Evolutionary conservation across 1,284 basidiomycete genomes (phyloP).

Genomic region (Ustilago trichophora): DNA sequence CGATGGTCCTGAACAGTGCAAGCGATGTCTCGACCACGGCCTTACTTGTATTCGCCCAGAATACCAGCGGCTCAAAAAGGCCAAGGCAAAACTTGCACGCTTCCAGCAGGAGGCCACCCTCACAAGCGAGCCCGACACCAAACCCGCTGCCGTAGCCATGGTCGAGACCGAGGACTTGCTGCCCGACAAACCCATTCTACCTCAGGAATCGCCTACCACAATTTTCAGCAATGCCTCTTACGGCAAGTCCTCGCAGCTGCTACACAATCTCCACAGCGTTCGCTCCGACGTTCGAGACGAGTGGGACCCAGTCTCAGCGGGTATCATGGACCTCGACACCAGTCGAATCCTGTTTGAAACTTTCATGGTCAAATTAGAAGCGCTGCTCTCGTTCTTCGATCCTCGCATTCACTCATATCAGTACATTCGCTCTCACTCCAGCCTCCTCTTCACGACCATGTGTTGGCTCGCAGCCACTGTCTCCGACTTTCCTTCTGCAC

Average conservation of each 20-base stretch:
- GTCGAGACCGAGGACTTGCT: slow-evolving; percentile 1
- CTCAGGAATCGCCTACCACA: slow-evolving; percentile 26
- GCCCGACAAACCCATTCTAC: slow-evolving; percentile 1
- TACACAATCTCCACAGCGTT: slow-evolving; percentile 28
- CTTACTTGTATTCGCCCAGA: slow-evolving; percentile 40
- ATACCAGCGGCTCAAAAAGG: slow-evolving; percentile 41
- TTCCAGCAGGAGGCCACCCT: slow-evolving; percentile 22
- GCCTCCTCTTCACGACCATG: slow-evolving; percentile 42
- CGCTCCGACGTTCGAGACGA: slow-evolving; percentile 22
- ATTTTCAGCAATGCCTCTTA: slow-evolving; percentile 35
- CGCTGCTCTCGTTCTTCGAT: slow-evolving; percentile 41
- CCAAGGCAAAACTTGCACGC: slow-evolving; percentile 30
- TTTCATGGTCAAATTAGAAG: slow-evolving; percentile 36
- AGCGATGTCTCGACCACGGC: slow-evolving; percentile 34
- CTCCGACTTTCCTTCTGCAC: slow-evolving; percentile 19
- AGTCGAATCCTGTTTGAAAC: slow-evolving; percentile 31
- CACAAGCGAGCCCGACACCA: slow-evolving; percentile 1
- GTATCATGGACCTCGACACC: slow-evolving; percentile 26
- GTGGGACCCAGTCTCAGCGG: slow-evolving; percentile 32
- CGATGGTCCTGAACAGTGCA: slow-evolving; percentile 31
- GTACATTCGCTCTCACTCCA: slow-evolving; percentile 33
- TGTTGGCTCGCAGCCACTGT: slow-evolving; percentile 40
- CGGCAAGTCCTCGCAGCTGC: slow-evolving; percentile 32
- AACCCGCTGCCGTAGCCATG: neutral
- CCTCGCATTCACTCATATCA: slow-evolving; percentile 34